Evolutionary conservation across 176 grass and related monocot genomes (phyloP).

Genomic region (Oryza officinalis): DNA sequence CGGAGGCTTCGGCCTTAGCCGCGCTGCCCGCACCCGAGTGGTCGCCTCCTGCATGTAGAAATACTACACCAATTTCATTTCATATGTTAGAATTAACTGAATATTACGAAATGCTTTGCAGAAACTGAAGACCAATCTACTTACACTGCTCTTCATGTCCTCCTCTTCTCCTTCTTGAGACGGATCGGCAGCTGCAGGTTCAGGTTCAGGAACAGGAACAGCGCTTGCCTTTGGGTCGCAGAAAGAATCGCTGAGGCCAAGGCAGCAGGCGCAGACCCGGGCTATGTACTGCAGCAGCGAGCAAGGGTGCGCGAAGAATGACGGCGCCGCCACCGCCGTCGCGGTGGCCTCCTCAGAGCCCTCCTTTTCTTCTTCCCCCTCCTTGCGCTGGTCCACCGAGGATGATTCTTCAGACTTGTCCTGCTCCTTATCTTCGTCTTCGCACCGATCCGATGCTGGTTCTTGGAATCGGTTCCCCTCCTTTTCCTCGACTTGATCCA

Average conservation of each 20-base stretch:
- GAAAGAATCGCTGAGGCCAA: conserved; percentile 24
- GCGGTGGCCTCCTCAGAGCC: neutral
- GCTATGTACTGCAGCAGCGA: conserved; percentile 47
- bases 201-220: neutral
- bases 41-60: conserved; percentile 35
- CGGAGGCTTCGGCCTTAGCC: conserved; percentile 5
- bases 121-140: neutral
- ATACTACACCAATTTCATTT: neutral
- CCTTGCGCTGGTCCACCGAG: neutral
- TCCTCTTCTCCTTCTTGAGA: neutral
- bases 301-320: conserved; percentile 37
- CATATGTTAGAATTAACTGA: neutral
- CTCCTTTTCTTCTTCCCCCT: neutral
- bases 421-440: neutral
- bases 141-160: conserved; percentile 36
- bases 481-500: conserved; percentile 10
- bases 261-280: conserved; percentile 33
- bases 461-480: neutral
- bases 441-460: neutral
- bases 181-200: neutral
- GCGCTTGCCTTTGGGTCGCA: neutral
- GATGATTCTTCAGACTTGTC: neutral
- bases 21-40: neutral
- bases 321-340: neutral
- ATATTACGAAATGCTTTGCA: conserved; percentile 5